phyloP scores from a whole-genome alignment of 208 protist genomes.

The Trypanosoma cruzi region DNA sequence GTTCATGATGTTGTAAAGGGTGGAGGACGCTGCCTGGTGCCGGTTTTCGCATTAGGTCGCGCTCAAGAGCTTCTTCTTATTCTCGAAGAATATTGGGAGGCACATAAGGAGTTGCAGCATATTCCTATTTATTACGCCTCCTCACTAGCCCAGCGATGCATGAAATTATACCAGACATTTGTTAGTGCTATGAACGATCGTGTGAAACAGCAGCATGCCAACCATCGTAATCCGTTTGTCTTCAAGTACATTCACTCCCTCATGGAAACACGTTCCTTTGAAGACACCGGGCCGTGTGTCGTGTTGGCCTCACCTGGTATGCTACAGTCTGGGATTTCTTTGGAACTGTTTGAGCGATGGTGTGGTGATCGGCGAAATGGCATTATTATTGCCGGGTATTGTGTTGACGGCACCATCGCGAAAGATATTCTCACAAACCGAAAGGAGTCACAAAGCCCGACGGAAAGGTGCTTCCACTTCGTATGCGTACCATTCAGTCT shows the following conservation, averaged over 20 bases:
- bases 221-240: slow-evolving; percentile 96
- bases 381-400: slow-evolving; percentile 97
- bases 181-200: slow-evolving; percentile 98
- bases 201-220: slow-evolving; percentile 92
- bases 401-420: slow-evolving; percentile 97
- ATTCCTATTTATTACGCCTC: slow-evolving; percentile 99
- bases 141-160: slow-evolving; percentile 97
- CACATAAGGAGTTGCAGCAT: slow-evolving; percentile 96
- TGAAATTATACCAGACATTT: slow-evolving; percentile 98
- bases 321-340: slow-evolving; percentile 97
- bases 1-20: slow-evolving; percentile 93
- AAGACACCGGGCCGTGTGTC: slow-evolving; percentile 94
- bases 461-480: slow-evolving; percentile 90
- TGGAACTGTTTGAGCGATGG: slow-evolving; percentile 99
- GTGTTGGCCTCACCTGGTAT: slow-evolving; percentile 97
- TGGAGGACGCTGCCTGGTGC: slow-evolving; percentile 97
- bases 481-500: slow-evolving; percentile 92
- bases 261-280: slow-evolving; percentile 89
- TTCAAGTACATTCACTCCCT: slow-evolving; percentile 98
- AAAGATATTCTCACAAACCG: slow-evolving; percentile 88
- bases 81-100: slow-evolving; percentile 98
- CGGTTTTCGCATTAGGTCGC: slow-evolving; percentile 98
- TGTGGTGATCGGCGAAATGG: slow-evolving; percentile 96
- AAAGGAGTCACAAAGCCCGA: slow-evolving; percentile 89
- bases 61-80: slow-evolving; percentile 99